These are phyloP conservation scores for Mortierella sp. DNA, from an alignment of 371 early-diverging fungal genomes.

Conservation along the genomic window DNA sequence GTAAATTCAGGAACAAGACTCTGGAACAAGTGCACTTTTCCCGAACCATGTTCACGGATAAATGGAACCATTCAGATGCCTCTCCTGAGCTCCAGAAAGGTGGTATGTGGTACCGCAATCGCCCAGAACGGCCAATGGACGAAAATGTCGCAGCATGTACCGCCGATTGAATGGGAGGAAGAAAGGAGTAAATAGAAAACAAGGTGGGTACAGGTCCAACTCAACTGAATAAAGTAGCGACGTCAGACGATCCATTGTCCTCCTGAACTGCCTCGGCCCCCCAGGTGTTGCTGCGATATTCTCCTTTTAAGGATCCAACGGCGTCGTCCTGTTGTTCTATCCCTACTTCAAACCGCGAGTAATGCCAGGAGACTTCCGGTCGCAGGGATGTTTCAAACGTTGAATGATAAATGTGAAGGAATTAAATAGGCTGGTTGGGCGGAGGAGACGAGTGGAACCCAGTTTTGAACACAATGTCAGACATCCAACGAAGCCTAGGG, in stretches of 20 bases:
- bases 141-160: neutral
- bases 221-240: neutral
- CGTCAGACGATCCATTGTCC: neutral
- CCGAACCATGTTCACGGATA: neutral
- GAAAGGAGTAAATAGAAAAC: neutral
- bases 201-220: neutral
- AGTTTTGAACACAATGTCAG: neutral
- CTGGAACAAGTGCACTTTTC: neutral
- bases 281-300: neutral
- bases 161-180: neutral
- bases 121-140: neutral
- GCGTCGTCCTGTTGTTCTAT: neutral
- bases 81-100: neutral
- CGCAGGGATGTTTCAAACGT: neutral
- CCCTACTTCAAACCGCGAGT: constrained; percentile 1
- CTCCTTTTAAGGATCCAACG: neutral
- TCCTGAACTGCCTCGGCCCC: neutral
- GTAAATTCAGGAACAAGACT: neutral
- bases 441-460: neutral
- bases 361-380: neutral
- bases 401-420: neutral
- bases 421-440: neutral
- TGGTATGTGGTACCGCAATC: neutral
- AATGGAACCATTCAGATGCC: neutral
- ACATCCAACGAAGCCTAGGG: neutral